Evolutionary conservation across 495 filamentous ascomycete genomes (phyloP), one percentile per base, ranked within the genome.

Genomic region (Chaetomium fimeti): DNA sequence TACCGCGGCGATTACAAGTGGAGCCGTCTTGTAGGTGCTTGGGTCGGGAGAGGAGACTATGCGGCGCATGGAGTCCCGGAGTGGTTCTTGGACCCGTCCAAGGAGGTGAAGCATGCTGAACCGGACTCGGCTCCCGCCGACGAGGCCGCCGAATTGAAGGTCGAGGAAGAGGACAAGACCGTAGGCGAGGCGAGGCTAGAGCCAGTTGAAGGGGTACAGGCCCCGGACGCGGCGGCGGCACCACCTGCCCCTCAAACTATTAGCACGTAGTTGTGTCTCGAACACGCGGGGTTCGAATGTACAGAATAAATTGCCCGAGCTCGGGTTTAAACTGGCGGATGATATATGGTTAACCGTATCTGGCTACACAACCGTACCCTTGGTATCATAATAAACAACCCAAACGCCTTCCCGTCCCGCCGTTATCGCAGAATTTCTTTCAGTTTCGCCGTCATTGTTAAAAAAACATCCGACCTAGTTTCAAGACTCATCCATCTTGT

Each of bases 1-100:
- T 78, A 83, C 57, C 79, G 76, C 9, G 83, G 88, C 51, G 84
- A 88, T 59, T 90, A 88, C 69, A 84, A 82, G 66, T 96, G 87
- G 87, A 94, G 91, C 64, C 77, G 79, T 22, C 80, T 94, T 70
- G 75, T 93, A 5, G 90, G 87, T 3, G 88, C 88, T 48, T 96
- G 90, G 74, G 85, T 91, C 8, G 91, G 90, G 24, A 77, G 76
- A 45, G 81, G 80, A 20, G 79, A 77, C 22, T 75, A 71, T 61
- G 88, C 86, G 3, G 89, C 89, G 13, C 76, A 74, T 11, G 89
- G 89, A 11, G 89, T 92, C 0, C 90, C 90, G 5, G 84, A 82
- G 40, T 74, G 89, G 47, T 93, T 91, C 72, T 53, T 86, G 59
- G 78, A 81, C 43, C 75, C 76, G n/a, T 59, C 71, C 28, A 74